Evolutionary conservation across 192 early-diverging fungal species (phyloP), one percentile per base, ranked within the genome.

Genomic region (Phlyctochytrium planicorne): DNA sequence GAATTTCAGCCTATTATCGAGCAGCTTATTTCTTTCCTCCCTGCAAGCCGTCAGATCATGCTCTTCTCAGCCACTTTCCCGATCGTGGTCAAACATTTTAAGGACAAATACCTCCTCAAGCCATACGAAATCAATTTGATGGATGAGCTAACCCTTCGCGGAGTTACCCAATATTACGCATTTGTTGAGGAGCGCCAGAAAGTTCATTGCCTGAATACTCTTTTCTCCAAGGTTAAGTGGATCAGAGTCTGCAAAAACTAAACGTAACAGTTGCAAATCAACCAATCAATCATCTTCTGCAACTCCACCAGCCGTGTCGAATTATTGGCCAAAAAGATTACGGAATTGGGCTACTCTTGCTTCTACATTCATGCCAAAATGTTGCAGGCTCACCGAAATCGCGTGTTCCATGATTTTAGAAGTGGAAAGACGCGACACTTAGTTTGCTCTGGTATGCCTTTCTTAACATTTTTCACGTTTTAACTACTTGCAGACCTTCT

Each of bases 211-310:
- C 76, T 87, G 71, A 89, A 87, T 76, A 89, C 83, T 36, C 82
- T 98, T 12, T 98, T 98, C 71, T 96, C 94, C 0, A 57, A 57
- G 25, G 55, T 57, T 20, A 20, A 20, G 40, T 59, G n/a, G n/a
- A n/a, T n/a, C n/a, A n/a, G n/a, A n/a, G n/a, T n/a, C n/a, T n/a
- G n/a, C n/a, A n/a, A n/a, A n/a, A n/a, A n/a, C 0, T 53, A 25
- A 53, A 60, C 34, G 31, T 52, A 23, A 12, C 59, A 93, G 91
- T 90, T 99, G 29, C 97, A 99, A 91, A 97, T 99, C 84, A 99
- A 99, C 81, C 97, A 99, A 88, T 98, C 95, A 34, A 99, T 99
- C 67, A 99, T 99, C 74, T 99, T 99, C 75, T 99, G 97, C 78
- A 99, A 99, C 81, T 99, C 97, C 0, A 98, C 97, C 50, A 94